Evolutionary conservation across 2,329 filamentous ascomycete species (phyloP), one percentile per base, ranked within the genome.

Genomic region (Coniella vitis): DNA sequence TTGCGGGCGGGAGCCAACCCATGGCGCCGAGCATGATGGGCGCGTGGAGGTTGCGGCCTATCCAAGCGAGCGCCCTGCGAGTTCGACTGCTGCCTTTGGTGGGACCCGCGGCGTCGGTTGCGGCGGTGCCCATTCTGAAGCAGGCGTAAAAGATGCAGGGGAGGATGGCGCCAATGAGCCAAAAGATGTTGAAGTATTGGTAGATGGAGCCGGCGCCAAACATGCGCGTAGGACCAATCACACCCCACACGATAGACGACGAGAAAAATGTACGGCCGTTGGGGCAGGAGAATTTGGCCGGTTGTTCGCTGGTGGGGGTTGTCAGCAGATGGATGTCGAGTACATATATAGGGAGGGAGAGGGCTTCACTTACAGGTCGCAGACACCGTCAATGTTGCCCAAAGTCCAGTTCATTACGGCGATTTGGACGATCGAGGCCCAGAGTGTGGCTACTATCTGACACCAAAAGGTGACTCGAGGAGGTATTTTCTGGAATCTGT

Each of bases 21-120:
- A 73, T 69, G 12, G 75, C 76, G 13, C 75, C 76, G 48, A 82
- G 76, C 57, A 83, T 73, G 31, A 82, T 68, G 0, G 79, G 79
- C 0, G 73, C 74, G 54, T 71, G 74, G 45, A 84, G 63, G 57
- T 74, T 79, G 29, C 73, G 69, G 34, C 73, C 65, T 2, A 66
- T 21, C 41, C 40, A 49, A 19, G 38, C 39, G 14, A 51, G 55
- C 12, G 42, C 47, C 37, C 5, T 5, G 25, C 25, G 25, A 10
- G 25, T 10, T 10, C 25, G 25, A 29, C 5, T 29, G 5, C 25
- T 5, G 10, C 25, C 10, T 29, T 29, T 5, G 25, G 5, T 29
- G 25, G 25, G 5, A 29, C n/a, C n/a, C n/a, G 25, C 10, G 25
- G 5, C 25, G 25, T 29, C 25, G 10, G 25, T 29, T 5, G 25